Evolutionary conservation across 192 early-diverging fungal genomes (phyloP), one percentile per base, ranked within the genome.

Genomic region (Coemansia sp.): DNA sequence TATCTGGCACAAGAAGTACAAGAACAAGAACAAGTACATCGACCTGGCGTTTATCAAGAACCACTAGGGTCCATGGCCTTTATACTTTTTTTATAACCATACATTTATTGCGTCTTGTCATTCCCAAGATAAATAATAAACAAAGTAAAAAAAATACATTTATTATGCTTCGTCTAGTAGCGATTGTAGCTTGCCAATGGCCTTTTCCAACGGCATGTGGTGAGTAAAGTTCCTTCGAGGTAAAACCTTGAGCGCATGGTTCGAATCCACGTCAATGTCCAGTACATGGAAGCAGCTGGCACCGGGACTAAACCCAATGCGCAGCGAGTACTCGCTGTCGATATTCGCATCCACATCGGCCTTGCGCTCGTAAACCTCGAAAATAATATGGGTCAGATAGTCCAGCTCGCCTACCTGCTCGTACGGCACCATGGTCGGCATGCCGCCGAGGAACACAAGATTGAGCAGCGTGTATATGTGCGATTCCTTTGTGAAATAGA

Each of bases 371-470:
- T 97, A 94, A 3, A 98, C 75, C 73, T 98, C 96, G 78, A 98
- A 97, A 6, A 92, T 95, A 55, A 98, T 98, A 62, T 98, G 96
- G 1, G 96, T 97, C 50, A 98, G 71, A 71, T 95, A 98, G 64
- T 98, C 96, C 18, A 98, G 75, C 78, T 98, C 96, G 24, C 87
- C 88, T 13, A 95, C 81, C 6, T 87, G 74, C 22, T 81, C 72
- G 39, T 83, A 82, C 19, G 81, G 69, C 8, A 90, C 68, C 64
- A 86, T 82, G 1, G 87, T 91, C 19, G 90, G 90, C 54, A 97
- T 80, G 25, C 90, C 91, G 54, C 89, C 91, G 7, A 93, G 82
- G 61, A 94, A 87, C 3, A 98, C 90, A 22, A 96, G 83, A 65
- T 97, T 98, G 34, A 98, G 83, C 57, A 98, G 73, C 1, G 90